Base-by-base conservation (phyloP, 495 filamentous ascomycete species). In the Hypoxylon trugodes region DNA sequence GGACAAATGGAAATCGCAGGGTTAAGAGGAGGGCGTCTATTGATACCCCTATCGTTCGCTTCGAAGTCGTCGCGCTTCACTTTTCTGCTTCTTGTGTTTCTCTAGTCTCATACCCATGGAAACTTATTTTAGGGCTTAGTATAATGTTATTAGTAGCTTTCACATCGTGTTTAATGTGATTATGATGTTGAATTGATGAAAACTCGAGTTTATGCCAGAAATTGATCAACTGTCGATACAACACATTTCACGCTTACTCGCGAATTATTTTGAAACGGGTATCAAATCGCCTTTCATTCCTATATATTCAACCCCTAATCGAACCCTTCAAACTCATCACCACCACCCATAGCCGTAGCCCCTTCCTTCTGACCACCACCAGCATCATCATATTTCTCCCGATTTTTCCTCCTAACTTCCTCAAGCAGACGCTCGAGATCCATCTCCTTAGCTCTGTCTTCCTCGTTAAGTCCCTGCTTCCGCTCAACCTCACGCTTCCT, bases 371-470 rank as follows among this genome's bases (percentile, higher is more conserved):
- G 51, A 32, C 37, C 73, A 57, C 68, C 71, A 43, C 65, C 70
- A 48, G 18, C 66, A 64, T 6, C 74, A 61, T 53, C 50, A 6
- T 42, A 74, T 63, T 84, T 81, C 63, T 84, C 82, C 58, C 69
- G 43, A 28, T 75, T 80, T 73, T 83, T 76, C 59, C 75, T 81
- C 73, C 87, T 86, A 18, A 97, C 86, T 66, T 87, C 72, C 58
- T 86, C 81, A 33, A 97, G 82, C 82, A 98, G 80, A 28, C 82
- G 77, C 61, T 92, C 80, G 48, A 96, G 83, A 75, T 93, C 87
- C 48, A 69, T 78, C 56, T 87, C 82, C 72, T 90, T 87, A 51
- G 81, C 80, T 70, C 79, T 87, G 75, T 96, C 90, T 59, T 87
- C 87, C 9, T 87, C 85, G 0, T 85, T 89, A 85, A 97, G 89